These are phyloP conservation scores for Boletus patriciae DNA, from an alignment of 768 basidiomycete genomes.

Conservation along the genomic window DNA sequence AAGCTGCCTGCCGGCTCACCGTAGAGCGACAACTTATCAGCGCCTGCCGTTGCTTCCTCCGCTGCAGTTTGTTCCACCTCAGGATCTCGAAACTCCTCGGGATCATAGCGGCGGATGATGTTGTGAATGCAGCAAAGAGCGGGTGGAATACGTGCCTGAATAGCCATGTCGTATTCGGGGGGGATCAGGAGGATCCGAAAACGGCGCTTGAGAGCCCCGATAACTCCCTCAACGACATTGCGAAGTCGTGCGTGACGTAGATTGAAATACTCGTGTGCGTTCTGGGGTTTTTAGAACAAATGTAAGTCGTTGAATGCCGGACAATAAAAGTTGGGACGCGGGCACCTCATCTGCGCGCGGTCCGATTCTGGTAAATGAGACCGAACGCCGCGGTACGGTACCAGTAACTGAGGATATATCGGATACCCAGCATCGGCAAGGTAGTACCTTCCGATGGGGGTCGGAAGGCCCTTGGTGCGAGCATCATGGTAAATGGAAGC, in stretches of 20 bases:
- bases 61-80: not conserved
- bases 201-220: conserved; percentile 15
- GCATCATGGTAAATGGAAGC: no score
- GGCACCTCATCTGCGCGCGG: no score
- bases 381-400: not conserved
- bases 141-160: conserved; percentile 25
- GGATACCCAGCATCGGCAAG: not conserved
- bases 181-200: conserved; percentile 20
- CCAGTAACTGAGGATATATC: not conserved
- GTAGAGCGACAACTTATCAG: no score
- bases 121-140: conserved; percentile 29
- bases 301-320: no score
- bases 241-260: conserved; percentile 17
- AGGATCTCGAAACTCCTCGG: not conserved
- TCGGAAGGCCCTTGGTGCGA: no score
- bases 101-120: conserved; percentile 20
- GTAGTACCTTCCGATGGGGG: not conserved
- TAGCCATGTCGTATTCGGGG: conserved; percentile 12
- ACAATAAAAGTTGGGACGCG: no score
- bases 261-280: conserved; percentile 23
- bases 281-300: conserved; percentile 11
- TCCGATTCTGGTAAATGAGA: not conserved
- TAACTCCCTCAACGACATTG: not conserved
- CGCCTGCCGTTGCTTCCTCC: no score
- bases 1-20: no score